phyloP scores from a whole-genome alignment of 495 filamentous ascomycete species.

The Lindgomyces ingoldianus region DNA sequence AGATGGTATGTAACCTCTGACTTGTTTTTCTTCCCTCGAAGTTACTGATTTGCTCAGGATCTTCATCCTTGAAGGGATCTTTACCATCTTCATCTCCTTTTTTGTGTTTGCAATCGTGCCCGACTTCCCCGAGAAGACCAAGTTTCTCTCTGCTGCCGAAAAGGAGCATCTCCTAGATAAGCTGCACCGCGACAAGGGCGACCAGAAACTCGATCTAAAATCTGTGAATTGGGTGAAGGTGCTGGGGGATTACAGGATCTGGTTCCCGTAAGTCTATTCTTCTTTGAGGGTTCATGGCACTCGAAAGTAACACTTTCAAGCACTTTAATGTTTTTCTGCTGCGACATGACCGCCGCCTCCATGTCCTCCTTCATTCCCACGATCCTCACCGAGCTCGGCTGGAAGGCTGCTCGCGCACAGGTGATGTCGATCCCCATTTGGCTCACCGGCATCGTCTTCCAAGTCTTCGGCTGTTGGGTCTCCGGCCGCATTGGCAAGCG shows the following conservation, averaged over 20 bases:
- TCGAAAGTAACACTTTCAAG: neutral
- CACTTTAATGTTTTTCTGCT: slow-evolving; percentile 36
- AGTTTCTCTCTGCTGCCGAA: slow-evolving; percentile 17
- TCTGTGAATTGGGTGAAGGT: slow-evolving; percentile 33
- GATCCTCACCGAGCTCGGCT: slow-evolving; percentile 35
- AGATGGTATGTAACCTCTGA: slow-evolving; percentile 17
- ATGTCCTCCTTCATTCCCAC: slow-evolving; percentile 35
- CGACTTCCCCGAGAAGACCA: slow-evolving; percentile 31
- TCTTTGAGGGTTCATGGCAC: neutral
- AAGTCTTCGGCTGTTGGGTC: slow-evolving; percentile 25
- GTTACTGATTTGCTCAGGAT: slow-evolving; percentile 22
- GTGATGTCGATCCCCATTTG: slow-evolving; percentile 34
- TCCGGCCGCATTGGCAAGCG: slow-evolving; percentile 25
- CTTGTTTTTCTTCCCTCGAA: neutral
- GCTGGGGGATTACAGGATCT: slow-evolving; percentile 29
- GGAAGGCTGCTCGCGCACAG: slow-evolving; percentile 30
- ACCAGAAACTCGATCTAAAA: slow-evolving; percentile 25
- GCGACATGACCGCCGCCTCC: slow-evolving; percentile 36
- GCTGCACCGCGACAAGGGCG: slow-evolving; percentile 29
- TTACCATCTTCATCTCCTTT: slow-evolving; percentile 30
- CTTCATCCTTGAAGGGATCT: slow-evolving; percentile 36
- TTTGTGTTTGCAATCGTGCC: slow-evolving; percentile 30
- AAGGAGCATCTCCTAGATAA: slow-evolving; percentile 23
- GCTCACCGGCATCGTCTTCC: slow-evolving; percentile 24
- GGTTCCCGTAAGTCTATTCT: slow-evolving; percentile 23